These are phyloP conservation scores for Coleophoma cylindrospora DNA, from an alignment of 2,329 filamentous ascomycete species.

Conservation along the genomic window DNA sequence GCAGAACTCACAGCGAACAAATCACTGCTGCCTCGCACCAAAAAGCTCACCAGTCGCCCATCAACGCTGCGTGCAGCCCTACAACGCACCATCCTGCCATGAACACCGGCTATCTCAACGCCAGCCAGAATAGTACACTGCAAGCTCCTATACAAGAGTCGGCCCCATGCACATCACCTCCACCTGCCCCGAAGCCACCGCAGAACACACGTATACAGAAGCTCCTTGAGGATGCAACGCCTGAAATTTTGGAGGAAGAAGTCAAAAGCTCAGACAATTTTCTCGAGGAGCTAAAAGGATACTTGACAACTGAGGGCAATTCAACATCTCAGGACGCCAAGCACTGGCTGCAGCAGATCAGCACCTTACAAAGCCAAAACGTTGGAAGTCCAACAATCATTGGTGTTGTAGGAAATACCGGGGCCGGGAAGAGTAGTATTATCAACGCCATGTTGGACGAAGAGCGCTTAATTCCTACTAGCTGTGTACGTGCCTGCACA, in stretches of 20 bases:
- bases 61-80: no score
- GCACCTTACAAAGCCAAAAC: slow-evolving; percentile 14
- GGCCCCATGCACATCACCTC: background rate
- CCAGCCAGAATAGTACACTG: no score
- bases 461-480: slow-evolving; percentile 32
- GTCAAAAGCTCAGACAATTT: slow-evolving; percentile 14
- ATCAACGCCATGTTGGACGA: slow-evolving; percentile 36
- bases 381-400: slow-evolving; percentile 19
- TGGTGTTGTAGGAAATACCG: slow-evolving; percentile 21
- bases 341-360: slow-evolving; percentile 21
- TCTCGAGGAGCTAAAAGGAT: slow-evolving; percentile 15
- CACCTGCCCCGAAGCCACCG: background rate
- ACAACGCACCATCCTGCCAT: no score
- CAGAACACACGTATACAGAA: slow-evolving; percentile 17
- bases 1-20: no score
- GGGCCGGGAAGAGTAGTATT: slow-evolving; percentile 19
- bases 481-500: slow-evolving; percentile 33
- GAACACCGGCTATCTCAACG: no score
- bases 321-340: slow-evolving; percentile 12
- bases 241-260: slow-evolving; percentile 19
- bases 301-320: slow-evolving; percentile 9
- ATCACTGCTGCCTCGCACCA: no score
- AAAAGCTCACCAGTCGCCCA: no score
- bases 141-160: background rate
- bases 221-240: slow-evolving; percentile 12